phyloP scores from a whole-genome alignment of 2,329 filamentous ascomycete genomes.

The Rhynchosporium secalis region DNA sequence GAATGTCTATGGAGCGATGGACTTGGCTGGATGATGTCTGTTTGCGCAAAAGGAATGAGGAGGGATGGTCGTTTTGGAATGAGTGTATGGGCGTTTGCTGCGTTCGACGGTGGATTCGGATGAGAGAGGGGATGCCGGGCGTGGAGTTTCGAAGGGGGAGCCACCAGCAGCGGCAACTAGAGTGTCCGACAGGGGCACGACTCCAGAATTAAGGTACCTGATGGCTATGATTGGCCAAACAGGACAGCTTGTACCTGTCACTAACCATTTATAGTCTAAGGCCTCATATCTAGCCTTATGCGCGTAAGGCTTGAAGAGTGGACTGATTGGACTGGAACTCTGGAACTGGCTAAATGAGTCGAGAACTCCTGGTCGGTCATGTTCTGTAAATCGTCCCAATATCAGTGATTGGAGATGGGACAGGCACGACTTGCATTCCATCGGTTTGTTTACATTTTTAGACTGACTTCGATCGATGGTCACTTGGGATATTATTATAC shows the following conservation, averaged over 20 bases:
- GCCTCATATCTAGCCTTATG: not conserved
- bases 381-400: not conserved
- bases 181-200: constrained; percentile 1
- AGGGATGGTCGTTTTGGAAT: constrained; percentile 8
- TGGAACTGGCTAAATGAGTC: too few species aligned
- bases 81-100: constrained; percentile 11
- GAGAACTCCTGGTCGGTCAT: not conserved
- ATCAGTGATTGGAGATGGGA: not conserved
- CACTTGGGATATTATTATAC: too few species aligned
- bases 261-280: constrained; percentile 1
- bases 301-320: constrained; percentile 2
- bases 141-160: not conserved
- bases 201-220: constrained; percentile 1
- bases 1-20: not conserved
- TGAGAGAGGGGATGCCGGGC: constrained; percentile 8
- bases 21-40: constrained; percentile 7
- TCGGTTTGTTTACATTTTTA: too few species aligned
- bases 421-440: too few species aligned
- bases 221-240: constrained; percentile 1
- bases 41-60: constrained; percentile 1
- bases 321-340: too few species aligned
- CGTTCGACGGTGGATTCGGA: constrained; percentile 6
- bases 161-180: not conserved
- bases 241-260: not conserved
- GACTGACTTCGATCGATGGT: too few species aligned